Percentiles rank a stretch among this genome's conserved stretches.
Conservation (phyloP, 352 stramenopile genomes). For the Blastocystis sp. region DNA sequence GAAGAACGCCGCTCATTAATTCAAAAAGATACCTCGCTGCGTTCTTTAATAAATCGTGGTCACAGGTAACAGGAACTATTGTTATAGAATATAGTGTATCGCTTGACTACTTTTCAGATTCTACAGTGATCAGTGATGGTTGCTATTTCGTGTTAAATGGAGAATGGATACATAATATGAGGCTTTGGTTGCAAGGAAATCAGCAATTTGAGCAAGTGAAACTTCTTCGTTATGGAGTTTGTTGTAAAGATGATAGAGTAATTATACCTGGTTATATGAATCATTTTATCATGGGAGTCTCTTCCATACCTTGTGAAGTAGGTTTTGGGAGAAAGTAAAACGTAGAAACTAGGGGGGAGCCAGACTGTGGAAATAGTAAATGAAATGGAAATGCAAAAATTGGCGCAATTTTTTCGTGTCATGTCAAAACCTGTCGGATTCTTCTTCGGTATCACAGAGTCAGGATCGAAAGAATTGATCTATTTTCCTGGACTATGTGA, state of each 20-base stretch:
- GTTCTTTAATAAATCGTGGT: too few relatives aligned
- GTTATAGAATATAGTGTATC: background rate
- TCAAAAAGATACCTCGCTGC: too few relatives aligned
- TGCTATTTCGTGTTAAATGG: slow-evolving; percentile 9
- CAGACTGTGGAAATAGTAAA: background rate
- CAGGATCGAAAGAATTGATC: background rate
- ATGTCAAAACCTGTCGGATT: background rate
- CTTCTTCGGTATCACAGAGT: background rate
- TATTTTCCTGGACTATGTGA: background rate
- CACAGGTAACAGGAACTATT: too few relatives aligned
- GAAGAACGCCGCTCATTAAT: background rate
- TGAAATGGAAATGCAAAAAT: background rate
- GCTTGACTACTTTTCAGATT: background rate
- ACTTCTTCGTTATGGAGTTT: background rate
- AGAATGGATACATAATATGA: background rate
- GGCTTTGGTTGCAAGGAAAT: background rate
- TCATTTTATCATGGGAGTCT: slow-evolving; percentile 12
- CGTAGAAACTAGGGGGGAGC: background rate
- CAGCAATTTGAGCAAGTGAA: background rate
- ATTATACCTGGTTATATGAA: slow-evolving; percentile 24
- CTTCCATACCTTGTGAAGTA: slow-evolving; percentile 6
- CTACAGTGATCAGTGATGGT: background rate
- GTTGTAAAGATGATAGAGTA: background rate
- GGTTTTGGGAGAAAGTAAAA: background rate
- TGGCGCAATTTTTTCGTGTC: background rate